phyloP scores from a whole-genome alignment of 768 basidiomycete genomes.

The Thelephora ganbajun region DNA sequence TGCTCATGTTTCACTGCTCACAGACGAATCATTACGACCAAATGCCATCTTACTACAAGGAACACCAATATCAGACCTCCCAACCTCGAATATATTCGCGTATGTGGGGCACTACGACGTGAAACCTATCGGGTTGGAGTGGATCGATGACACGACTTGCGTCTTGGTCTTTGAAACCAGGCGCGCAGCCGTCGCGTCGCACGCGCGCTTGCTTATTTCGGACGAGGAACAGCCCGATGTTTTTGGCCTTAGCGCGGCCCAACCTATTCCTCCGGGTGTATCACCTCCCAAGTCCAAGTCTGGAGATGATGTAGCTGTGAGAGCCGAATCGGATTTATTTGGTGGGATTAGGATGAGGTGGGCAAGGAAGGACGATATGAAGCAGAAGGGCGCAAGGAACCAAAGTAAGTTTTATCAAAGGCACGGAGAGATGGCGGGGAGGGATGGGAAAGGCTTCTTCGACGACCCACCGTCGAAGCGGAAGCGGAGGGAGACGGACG shows the following conservation, averaged over 20 bases:
- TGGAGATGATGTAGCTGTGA: conserved; percentile 28
- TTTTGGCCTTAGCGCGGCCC: conserved; percentile 44
- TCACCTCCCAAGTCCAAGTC: no score
- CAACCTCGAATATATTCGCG: conserved; percentile 67
- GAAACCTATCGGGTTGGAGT: conserved; percentile 65
- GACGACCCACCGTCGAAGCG: conserved; percentile 17
- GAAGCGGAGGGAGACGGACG: conserved; percentile 20
- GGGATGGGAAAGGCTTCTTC: conserved; percentile 23
- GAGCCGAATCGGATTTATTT: conserved; percentile 45
- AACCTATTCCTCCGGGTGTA: conserved; percentile 37
- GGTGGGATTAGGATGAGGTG: conserved; percentile 62
- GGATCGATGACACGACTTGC: conserved; percentile 77
- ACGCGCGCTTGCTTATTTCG: conserved; percentile 36
- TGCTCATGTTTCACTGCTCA: conserved; percentile 2
- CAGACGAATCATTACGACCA: conserved; percentile 35
- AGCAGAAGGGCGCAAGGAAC: conserved; percentile 59
- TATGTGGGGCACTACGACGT: conserved; percentile 71
- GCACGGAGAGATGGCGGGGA: conserved; percentile 55
- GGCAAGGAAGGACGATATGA: conserved; percentile 60
- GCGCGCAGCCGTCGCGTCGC: conserved; percentile 36
- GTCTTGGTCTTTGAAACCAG: conserved; percentile 60
- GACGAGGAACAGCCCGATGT: conserved; percentile 33
- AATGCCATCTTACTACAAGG: conserved; percentile 69
- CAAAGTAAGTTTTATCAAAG: conserved; percentile 71
- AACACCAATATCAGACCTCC: conserved; percentile 56